Base-by-base conservation (phyloP, 2,329 filamentous ascomycete species). In the Calonectria crousiana region DNA sequence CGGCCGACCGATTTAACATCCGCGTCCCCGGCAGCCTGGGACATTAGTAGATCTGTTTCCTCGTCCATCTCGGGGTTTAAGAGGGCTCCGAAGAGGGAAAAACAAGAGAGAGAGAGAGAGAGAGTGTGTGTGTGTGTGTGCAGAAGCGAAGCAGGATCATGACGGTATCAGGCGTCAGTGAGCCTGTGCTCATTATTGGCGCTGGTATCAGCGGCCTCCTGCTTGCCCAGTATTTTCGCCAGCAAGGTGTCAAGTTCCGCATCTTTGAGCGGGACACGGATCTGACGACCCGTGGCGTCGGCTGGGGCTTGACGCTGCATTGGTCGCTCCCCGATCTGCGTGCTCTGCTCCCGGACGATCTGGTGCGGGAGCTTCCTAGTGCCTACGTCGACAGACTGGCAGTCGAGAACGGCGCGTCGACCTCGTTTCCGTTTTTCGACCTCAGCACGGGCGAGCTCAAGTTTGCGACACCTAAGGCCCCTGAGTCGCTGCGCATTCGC, bases 291-390 rank as follows among this genome's bases (percentile, higher is more conserved):
- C 89, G 87, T 38, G 89, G 84, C 26, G 84, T 87, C 5, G 91
- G 92, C 75, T 93, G 91, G 92, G 92, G 91, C 4, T 84, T 93
- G 71, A 93, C 91, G 0, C 84, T 93, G 71, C 90, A 93, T 79
- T 93, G 91, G 91, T 90, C 89, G 6, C 85, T 92, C 13, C 85
- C 88, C 0, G 86, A 85, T 1, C 84, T 93, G 51, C 85, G 88
- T 56, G 80, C 84, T 10, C 84, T 92, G 28, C 83, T 93, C 34
- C 89, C 90, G 0, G 79, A 85, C 0, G 82, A 87, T 16, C 81
- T 92, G 9, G 71, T 87, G 4, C 78, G 80, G 2, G 85, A 86
- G 0, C 81, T 92, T 2, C 85, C 87, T 1, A 87, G 89, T 60
- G 85, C 88, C 0, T 90, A 89, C 77, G 89, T 93, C 53, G 89